These are phyloP conservation scores for Salix dunnii DNA, from an alignment of 345 rosid species.

Conservation along the genomic window DNA sequence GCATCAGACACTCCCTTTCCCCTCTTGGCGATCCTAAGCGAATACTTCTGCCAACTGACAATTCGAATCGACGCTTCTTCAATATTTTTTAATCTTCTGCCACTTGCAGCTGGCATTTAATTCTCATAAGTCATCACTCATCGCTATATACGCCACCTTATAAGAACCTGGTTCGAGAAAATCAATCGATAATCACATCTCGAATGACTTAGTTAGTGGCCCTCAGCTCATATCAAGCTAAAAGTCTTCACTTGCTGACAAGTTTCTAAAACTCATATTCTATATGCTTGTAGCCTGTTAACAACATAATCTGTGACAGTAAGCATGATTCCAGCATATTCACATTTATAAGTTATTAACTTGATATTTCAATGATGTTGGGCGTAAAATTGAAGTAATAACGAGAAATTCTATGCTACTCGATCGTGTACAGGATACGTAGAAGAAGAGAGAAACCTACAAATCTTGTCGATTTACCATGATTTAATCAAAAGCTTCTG, in stretches of 20 bases:
- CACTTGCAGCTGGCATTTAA: background rate
- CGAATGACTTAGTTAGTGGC: too few species aligned
- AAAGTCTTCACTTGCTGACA: too few species aligned
- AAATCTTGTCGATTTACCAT: background rate
- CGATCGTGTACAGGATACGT: background rate
- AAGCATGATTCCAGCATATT: background rate
- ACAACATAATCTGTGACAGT: background rate
- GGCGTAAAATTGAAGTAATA: background rate
- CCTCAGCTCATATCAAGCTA: too few species aligned
- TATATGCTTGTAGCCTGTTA: too few species aligned
- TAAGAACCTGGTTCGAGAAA: too few species aligned
- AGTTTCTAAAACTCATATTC: background rate
- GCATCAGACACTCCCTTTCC: too few species aligned
- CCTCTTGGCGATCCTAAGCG: too few species aligned
- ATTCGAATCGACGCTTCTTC: background rate
- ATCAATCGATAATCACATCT: background rate
- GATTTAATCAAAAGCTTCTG: background rate
- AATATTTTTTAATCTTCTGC: background rate
- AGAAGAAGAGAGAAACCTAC: too few species aligned
- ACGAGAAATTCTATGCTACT: background rate
- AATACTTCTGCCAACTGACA: background rate
- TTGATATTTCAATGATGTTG: background rate
- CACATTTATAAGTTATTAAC: background rate
- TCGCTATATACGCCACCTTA: background rate
- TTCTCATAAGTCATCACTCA: background rate